These are phyloP conservation scores for Tremella mesenterica DNA, from an alignment of 768 basidiomycete genomes.

Conservation along the genomic window DNA sequence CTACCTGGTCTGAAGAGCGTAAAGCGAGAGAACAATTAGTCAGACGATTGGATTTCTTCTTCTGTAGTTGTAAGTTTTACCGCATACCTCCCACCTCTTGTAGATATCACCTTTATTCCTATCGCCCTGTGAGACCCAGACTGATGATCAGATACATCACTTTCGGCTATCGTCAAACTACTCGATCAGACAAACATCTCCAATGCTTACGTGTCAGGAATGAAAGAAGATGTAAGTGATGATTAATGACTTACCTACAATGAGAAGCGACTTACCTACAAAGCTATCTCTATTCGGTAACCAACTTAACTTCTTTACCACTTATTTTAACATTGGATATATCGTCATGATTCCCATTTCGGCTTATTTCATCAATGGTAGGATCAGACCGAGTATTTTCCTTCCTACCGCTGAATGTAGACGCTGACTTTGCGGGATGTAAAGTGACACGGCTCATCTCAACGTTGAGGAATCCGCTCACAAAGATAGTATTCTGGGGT, in stretches of 20 bases:
- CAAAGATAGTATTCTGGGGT: conserved; percentile 2
- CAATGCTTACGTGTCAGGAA: conserved; percentile 5
- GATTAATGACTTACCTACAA: not conserved
- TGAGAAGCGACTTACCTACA: not conserved
- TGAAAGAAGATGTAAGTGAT: conserved; percentile 10
- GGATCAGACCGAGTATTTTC: conserved; percentile 8
- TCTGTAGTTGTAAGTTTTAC: conserved; percentile 2
- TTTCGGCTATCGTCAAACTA: conserved; percentile 4
- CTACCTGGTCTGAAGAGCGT: conserved; percentile 1
- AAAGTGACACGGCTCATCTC: not conserved
- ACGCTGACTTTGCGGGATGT: not conserved
- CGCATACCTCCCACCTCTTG: no score
- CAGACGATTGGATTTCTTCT: conserved; percentile 6
- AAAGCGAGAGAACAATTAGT: not conserved
- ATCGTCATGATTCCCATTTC: conserved; percentile 9
- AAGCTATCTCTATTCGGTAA: conserved; percentile 4
- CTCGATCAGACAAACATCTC: conserved; percentile 10
- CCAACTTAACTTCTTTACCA: conserved; percentile 7
- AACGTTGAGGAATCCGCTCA: not conserved
- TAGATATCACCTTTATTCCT: no score
- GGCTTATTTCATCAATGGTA: conserved; percentile 4
- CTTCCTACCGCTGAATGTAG: conserved; percentile 6
- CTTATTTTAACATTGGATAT: conserved; percentile 11
- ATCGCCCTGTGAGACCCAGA: not conserved
- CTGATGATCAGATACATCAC: not conserved